These are phyloP conservation scores for Neofusicoccum kwambonambiense DNA, from an alignment of 2,329 filamentous ascomycete genomes.

Conservation along the genomic window DNA sequence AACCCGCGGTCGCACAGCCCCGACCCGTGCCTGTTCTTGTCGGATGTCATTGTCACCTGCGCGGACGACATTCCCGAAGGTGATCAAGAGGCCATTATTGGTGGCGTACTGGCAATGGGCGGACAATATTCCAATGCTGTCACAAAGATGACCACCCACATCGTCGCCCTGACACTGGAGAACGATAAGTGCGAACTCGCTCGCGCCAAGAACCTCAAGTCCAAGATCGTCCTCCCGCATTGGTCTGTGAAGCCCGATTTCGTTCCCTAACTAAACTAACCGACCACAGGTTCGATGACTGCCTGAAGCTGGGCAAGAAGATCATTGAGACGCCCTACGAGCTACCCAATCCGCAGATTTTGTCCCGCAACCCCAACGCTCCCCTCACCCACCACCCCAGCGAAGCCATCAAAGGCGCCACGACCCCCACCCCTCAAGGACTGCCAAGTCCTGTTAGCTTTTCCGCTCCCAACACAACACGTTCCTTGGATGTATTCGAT, in stretches of 20 bases:
- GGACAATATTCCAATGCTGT: slow-evolving; percentile 74
- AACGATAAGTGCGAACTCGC: slow-evolving; percentile 69
- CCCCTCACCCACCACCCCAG: slow-evolving; percentile 24
- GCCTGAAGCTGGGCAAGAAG: slow-evolving; percentile 84
- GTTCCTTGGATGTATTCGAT: slow-evolving; percentile 63
- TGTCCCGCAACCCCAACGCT: slow-evolving; percentile 39
- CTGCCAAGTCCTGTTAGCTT: slow-evolving; percentile 28
- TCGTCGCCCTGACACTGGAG: slow-evolving; percentile 77
- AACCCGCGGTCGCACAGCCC: slow-evolving; percentile 85
- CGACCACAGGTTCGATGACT: slow-evolving; percentile 84
- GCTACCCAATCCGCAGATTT: slow-evolving; percentile 80
- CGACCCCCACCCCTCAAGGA: slow-evolving; percentile 49
- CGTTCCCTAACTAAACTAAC: slow-evolving; percentile 19
- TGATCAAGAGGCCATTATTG: slow-evolving; percentile 89
- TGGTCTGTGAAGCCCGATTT: slow-evolving; percentile 57
- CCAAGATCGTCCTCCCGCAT: slow-evolving; percentile 87
- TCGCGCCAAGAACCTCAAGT: slow-evolving; percentile 62
- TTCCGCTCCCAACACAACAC: slow-evolving; percentile 1
- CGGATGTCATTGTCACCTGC: slow-evolving; percentile 77
- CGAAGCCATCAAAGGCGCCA: slow-evolving; percentile 64
- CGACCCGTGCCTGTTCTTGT: slow-evolving; percentile 87
- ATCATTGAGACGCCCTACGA: slow-evolving; percentile 87
- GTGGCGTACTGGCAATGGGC: slow-evolving; percentile 84
- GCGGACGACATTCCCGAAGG: slow-evolving; percentile 79
- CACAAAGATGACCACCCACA: slow-evolving; percentile 76